These are phyloP conservation scores for Anisodus tanguticus DNA, from an alignment of 257 asterid genomes.

Conservation along the genomic window DNA sequence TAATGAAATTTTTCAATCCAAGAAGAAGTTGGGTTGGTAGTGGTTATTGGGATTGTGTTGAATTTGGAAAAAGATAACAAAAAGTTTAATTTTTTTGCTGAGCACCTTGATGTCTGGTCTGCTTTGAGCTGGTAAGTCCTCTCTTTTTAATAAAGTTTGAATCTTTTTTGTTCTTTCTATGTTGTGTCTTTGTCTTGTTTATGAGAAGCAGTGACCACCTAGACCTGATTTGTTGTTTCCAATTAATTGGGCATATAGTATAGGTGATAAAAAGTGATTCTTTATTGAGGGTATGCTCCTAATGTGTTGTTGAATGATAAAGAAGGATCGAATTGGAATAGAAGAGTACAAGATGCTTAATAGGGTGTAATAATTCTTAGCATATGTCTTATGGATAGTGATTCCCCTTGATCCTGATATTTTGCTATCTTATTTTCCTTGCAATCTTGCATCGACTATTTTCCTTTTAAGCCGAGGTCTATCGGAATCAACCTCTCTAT, in stretches of 20 bases:
- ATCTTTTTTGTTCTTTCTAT: background rate
- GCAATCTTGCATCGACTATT: too few relatives aligned
- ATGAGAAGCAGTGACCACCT: constrained; percentile 17
- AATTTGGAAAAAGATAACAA: background rate
- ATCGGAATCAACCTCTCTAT: too few relatives aligned
- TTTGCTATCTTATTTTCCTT: too few relatives aligned
- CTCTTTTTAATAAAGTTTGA: background rate
- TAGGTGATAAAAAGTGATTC: constrained; percentile 27
- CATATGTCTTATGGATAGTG: constrained; percentile 40
- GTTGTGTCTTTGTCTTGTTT: constrained; percentile 26
- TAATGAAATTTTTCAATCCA: background rate
- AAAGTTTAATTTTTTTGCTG: background rate
- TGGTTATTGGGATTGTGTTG: constrained; percentile 11
- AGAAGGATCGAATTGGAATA: constrained; percentile 35
- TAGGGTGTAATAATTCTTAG: constrained; percentile 38
- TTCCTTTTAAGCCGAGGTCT: too few relatives aligned
- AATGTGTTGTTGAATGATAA: constrained; percentile 37
- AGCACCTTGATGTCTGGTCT: constrained; percentile 7
- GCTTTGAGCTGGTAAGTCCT: constrained; percentile 32
- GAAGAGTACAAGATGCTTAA: constrained; percentile 42
- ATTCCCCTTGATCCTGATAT: constrained; percentile 36
- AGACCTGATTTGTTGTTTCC: constrained; percentile 25
- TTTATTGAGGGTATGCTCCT: constrained; percentile 26
- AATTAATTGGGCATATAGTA: constrained; percentile 31
- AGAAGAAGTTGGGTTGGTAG: constrained; percentile 16